phyloP scores from a whole-genome alignment of 2,329 filamentous ascomycete genomes.

The Colletotrichum aenigma region DNA sequence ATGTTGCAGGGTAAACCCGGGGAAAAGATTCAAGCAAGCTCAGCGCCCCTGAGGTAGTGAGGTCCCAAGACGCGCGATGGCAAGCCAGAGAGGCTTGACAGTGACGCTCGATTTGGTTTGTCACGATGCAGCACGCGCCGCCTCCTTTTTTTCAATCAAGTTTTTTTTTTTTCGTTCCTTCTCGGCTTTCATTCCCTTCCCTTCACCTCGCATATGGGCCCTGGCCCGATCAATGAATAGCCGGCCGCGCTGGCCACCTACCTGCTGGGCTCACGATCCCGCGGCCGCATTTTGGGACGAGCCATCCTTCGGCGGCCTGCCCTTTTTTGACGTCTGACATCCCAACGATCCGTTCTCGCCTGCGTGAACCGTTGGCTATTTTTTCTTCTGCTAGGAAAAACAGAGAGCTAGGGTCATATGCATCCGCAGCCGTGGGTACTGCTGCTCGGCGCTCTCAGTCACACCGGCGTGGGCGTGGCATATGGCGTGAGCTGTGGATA shows the following conservation, averaged over 20 bases:
- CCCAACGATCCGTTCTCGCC: background rate
- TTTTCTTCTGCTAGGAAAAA: background rate
- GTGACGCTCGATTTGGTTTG: background rate
- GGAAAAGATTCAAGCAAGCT: background rate
- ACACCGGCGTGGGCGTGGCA: conserved; percentile 11
- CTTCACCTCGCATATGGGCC: background rate
- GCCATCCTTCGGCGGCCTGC: background rate
- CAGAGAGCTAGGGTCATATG: background rate
- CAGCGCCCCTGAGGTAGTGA: background rate
- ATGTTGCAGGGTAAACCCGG: background rate
- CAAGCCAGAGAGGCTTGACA: background rate
- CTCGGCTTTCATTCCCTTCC: background rate
- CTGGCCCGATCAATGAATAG: background rate
- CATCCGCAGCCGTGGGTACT: background rate
- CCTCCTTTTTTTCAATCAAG: background rate
- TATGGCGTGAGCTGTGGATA: conserved; percentile 12
- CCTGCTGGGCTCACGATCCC: background rate
- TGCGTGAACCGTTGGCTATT: background rate
- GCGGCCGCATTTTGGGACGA: background rate
- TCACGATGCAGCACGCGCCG: background rate
- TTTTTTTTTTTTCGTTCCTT: background rate
- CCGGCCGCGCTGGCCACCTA: background rate
- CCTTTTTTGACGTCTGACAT: background rate
- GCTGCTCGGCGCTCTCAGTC: background rate
- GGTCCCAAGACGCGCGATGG: background rate